Conservation (phyloP, 75 land plant species). For the Larix kaempferi region DNA sequence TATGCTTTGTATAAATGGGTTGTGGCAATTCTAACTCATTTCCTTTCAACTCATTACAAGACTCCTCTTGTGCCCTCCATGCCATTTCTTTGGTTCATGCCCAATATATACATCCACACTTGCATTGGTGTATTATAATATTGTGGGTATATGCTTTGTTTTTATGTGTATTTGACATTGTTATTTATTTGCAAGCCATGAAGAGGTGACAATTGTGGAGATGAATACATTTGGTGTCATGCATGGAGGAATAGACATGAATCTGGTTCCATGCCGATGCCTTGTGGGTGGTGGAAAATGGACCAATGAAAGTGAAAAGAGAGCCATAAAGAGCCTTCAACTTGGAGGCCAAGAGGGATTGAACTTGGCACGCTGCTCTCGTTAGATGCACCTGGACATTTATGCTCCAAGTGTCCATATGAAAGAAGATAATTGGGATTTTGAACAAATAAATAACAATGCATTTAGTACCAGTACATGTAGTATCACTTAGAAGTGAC, state of each 20-base stretch:
- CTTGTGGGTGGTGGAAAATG: neutral
- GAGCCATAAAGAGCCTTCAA: constrained; percentile 13
- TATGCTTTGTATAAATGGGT: too few species aligned
- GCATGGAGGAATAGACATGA: constrained; percentile 23
- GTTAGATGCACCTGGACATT: too few species aligned
- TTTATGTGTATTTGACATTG: too few species aligned
- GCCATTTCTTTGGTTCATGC: constrained; percentile 2
- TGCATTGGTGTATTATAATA: neutral
- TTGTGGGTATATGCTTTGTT: neutral
- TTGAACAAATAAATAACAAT: too few species aligned
- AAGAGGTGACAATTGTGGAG: constrained; percentile 10
- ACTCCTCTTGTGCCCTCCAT: neutral
- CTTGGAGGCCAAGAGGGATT: constrained; percentile 14
- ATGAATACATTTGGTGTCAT: neutral
- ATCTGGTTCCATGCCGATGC: constrained; percentile 15
- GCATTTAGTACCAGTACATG: too few species aligned
- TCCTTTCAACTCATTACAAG: too few species aligned
- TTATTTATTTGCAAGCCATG: neutral
- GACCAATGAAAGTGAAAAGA: neutral
- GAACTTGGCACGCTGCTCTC: constrained; percentile 26
- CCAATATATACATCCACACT: neutral
- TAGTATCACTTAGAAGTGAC: too few species aligned
- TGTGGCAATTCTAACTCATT: too few species aligned
- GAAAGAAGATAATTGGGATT: too few species aligned
- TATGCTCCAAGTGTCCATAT: too few species aligned